phyloP scores from a whole-genome alignment of 345 rosid species.

The Lumnitzera littorea region DNA sequence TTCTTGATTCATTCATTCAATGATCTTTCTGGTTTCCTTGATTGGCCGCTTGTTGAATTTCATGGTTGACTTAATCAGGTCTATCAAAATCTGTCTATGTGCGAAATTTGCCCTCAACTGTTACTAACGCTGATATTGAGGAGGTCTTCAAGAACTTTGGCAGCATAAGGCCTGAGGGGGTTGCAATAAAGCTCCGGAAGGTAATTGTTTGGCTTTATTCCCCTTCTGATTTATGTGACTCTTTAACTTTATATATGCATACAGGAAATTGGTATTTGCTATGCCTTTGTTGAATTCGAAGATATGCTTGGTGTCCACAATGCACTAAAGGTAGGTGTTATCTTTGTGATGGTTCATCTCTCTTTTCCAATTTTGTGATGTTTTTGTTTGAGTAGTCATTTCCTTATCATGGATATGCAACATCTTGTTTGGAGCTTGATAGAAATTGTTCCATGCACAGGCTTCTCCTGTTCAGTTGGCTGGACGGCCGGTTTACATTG shows the following conservation, averaged over 20 bases:
- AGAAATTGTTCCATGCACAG: conserved; percentile 26
- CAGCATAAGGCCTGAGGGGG: conserved; percentile 79
- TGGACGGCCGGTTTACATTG: conserved; percentile 82
- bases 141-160: conserved; percentile 84
- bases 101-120: conserved; percentile 80
- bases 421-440: neutral
- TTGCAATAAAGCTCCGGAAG: conserved; percentile 84
- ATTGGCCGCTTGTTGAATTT: neutral
- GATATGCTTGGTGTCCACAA: conserved; percentile 77
- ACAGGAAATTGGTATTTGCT: conserved; percentile 89
- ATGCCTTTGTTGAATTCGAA: conserved; percentile 96
- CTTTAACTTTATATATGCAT: neutral
- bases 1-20: neutral
- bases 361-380: neutral
- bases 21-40: neutral
- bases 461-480: conserved; percentile 89
- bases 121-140: conserved; percentile 75
- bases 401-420: neutral
- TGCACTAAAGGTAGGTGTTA: conserved; percentile 66
- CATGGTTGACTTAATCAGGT: conserved; percentile 38
- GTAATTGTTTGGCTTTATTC: conserved; percentile 18
- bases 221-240: no score
- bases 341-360: neutral
- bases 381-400: neutral
- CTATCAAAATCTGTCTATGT: conserved; percentile 89